These are phyloP conservation scores for Malassezia equina DNA, from an alignment of 1,284 basidiomycete species.

Conservation along the genomic window DNA sequence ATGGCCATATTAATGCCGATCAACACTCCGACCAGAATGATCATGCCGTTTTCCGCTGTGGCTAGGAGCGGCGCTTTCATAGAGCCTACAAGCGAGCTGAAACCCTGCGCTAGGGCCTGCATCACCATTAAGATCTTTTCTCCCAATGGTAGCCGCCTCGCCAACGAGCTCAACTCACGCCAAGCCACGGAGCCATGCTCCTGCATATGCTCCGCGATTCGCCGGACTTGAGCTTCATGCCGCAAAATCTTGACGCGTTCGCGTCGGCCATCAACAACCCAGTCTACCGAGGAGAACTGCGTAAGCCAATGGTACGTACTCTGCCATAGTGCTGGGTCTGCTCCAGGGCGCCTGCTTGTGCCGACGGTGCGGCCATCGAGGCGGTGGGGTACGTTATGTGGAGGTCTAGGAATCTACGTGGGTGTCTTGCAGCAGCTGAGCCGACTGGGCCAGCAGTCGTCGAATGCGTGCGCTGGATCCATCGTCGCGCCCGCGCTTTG, in stretches of 20 bases:
- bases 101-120: conserved; percentile 7
- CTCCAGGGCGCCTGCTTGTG: not conserved
- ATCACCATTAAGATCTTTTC: conserved; percentile 26
- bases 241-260: conserved; percentile 38
- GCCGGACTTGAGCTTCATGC: conserved; percentile 27
- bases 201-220: conserved; percentile 26
- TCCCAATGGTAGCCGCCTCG: conserved; percentile 21
- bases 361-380: not conserved
- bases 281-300: conserved; percentile 42
- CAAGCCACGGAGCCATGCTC: conserved; percentile 4
- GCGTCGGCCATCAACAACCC: conserved; percentile 43
- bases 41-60: conserved; percentile 38
- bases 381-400: not conserved
- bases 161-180: conserved; percentile 24
- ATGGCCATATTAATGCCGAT: conserved; percentile 89
- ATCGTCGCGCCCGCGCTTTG: not conserved
- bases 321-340: conserved; percentile 7
- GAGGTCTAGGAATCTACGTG: not conserved
- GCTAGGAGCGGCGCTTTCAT: conserved; percentile 24
- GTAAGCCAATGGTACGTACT: not conserved
- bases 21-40: conserved; percentile 52
- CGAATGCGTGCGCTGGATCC: not conserved
- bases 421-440: not conserved
- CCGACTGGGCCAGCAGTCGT: conserved; percentile 2
- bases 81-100: not conserved